Evolutionary conservation across 495 filamentous ascomycete genomes (phyloP).

Genomic region (Immersiella caudata): DNA sequence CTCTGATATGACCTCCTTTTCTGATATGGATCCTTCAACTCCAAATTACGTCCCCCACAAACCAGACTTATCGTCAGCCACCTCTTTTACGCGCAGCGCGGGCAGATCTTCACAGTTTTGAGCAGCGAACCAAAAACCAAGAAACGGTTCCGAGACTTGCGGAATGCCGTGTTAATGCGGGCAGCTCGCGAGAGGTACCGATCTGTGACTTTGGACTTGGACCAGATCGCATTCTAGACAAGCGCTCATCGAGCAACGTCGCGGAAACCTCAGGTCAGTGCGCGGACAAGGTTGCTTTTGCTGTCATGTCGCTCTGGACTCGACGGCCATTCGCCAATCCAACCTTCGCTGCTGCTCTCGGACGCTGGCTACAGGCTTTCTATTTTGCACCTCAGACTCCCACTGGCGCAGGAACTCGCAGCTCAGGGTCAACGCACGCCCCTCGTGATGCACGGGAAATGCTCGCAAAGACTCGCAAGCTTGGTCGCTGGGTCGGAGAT

Average conservation of each 20-base stretch:
- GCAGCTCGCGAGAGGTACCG: slow-evolving; percentile 27
- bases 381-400: slow-evolving; percentile 3
- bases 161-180: slow-evolving; percentile 19
- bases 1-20: slow-evolving; percentile 12
- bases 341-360: slow-evolving; percentile 19
- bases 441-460: neutral
- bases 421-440: slow-evolving; percentile 16
- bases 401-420: slow-evolving; percentile 13
- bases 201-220: slow-evolving; percentile 20
- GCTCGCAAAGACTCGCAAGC: neutral
- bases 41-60: slow-evolving; percentile 21
- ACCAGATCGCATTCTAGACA: neutral
- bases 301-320: slow-evolving; percentile 16
- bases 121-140: slow-evolving; percentile 18
- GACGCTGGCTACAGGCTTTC: slow-evolving; percentile 9
- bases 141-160: neutral
- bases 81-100: slow-evolving; percentile 1
- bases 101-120: neutral
- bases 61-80: slow-evolving; percentile 23
- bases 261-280: slow-evolving; percentile 31
- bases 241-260: slow-evolving; percentile 12
- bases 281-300: slow-evolving; percentile 21
- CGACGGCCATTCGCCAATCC: slow-evolving; percentile 22
- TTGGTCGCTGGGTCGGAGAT: slow-evolving; percentile 18
- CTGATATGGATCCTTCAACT: slow-evolving; percentile 13